Base-by-base conservation (phyloP, 164 flowering plant species). In the Platanus orientalis region DNA sequence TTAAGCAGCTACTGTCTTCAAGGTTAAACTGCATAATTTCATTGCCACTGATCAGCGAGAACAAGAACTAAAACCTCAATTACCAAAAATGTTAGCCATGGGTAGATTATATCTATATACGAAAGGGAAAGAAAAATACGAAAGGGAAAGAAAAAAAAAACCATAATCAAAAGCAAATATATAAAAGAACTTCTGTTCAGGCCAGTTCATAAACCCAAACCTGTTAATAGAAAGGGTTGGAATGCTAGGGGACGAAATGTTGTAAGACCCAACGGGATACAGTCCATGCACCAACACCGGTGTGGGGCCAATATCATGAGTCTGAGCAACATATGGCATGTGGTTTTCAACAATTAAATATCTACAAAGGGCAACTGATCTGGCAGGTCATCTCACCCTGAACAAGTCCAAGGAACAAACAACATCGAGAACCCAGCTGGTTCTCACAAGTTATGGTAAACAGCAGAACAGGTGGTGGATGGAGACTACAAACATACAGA, bases 401-500 rank as follows among this genome's bases (percentile, higher is more conserved):
- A 27, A 59, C 34, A 59, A 7, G 13, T 57, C 36, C 60, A 68
- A 60, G 65, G 54, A 65, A 68, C 65, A 69, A 67, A 56, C 48
- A 58, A 76, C 71, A 65, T 26, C 54, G 27, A 62, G 40, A 69
- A 47, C 67, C 76, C 61, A 28, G 63, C 59, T 61, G 59, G 60
- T 67, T 66, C 65, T 58, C 62, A 72, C 25, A 69, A 58, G 60
- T 52, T 69, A 71, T 65, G 66, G 53, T 59, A 67, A 61, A 63
- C 67, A 69, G 65, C 58, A 17, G 47, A 52, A 70, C 62, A 48
- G 65, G 57, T 48, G 68, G 67, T 65, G 74, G 69, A 63, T 61
- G 64, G 79, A 73, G 69, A 66, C 70, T 55, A 63, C 57, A 68
- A 63, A 71, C 66, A 63, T 45, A 63, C 52, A 59, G 26, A 62